Evolutionary conservation across 495 filamentous ascomycete species (phyloP).

Genomic region (Astrothelium subdiscretum): DNA sequence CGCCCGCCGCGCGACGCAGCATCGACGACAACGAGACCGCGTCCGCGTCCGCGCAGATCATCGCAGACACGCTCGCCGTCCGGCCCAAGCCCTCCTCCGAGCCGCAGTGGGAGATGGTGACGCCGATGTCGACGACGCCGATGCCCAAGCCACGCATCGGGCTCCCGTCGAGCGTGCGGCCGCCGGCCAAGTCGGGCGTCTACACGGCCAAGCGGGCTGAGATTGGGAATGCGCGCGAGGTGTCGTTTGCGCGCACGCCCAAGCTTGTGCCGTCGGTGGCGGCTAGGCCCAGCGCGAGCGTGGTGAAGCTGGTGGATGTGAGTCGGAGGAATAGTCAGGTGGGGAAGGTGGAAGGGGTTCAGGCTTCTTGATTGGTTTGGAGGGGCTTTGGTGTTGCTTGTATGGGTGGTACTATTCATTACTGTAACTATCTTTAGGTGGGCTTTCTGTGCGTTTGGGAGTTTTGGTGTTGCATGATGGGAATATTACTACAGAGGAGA

Average conservation of each 20-base stretch:
- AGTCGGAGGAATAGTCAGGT: background rate
- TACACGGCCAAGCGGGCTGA: background rate
- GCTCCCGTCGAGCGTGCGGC: background rate
- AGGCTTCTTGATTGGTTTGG: background rate
- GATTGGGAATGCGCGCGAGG: background rate
- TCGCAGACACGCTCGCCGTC: background rate
- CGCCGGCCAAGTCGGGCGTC: background rate
- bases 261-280: background rate
- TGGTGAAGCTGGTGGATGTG: background rate
- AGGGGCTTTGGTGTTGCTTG: background rate
- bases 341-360: background rate
- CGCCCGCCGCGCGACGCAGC: background rate
- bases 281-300: background rate
- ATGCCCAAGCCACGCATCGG: background rate
- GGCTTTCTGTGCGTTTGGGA: too few relatives aligned
- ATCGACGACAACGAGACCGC: background rate
- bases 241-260: background rate
- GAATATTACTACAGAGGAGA: too few relatives aligned
- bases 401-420: background rate
- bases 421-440: background rate
- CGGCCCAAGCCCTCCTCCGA: background rate
- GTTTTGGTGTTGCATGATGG: too few relatives aligned
- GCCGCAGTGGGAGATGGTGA: background rate
- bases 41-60: background rate
- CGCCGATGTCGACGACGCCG: background rate